Conservation (phyloP, 1,139 yeast species). For the Candida sp. region DNA sequence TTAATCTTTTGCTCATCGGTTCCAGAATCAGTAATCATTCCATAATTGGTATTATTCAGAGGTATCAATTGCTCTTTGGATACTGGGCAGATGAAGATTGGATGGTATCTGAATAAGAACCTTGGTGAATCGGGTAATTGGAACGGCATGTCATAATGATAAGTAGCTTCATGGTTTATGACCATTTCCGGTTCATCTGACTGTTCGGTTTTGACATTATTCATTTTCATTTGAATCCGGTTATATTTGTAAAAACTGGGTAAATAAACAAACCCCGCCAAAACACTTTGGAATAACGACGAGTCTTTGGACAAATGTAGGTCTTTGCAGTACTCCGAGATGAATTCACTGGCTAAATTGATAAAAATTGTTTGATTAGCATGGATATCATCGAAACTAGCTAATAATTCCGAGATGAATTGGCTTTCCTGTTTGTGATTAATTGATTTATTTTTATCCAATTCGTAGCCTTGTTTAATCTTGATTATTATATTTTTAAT, state of each 20-base stretch:
- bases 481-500: slow-evolving; percentile 21
- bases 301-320: slow-evolving; percentile 68
- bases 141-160: slow-evolving; percentile 37
- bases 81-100: slow-evolving; percentile 89
- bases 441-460: slow-evolving; percentile 15
- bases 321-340: slow-evolving; percentile 64
- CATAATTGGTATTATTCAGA: slow-evolving; percentile 17
- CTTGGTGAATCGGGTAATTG: slow-evolving; percentile 40
- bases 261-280: slow-evolving; percentile 70
- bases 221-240: slow-evolving; percentile 37
- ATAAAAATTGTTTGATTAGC: slow-evolving; percentile 27
- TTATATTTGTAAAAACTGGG: slow-evolving; percentile 70
- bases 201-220: slow-evolving; percentile 14
- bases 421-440: slow-evolving; percentile 19
- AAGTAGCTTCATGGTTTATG: slow-evolving; percentile 17
- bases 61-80: slow-evolving; percentile 71
- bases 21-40: slow-evolving; percentile 3
- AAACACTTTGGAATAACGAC: slow-evolving; percentile 61
- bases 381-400: slow-evolving; percentile 38
- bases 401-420: slow-evolving; percentile 41
- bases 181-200: slow-evolving; percentile 2
- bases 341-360: slow-evolving; percentile 48
- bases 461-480: slow-evolving; percentile 22
- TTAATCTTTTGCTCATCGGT: slow-evolving; percentile 16
- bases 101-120: slow-evolving; percentile 59